Evolutionary conservation across 2,329 filamentous ascomycete genomes (phyloP), one percentile per base, ranked within the genome.

Genomic region (Sarocladiaceae sp.): DNA sequence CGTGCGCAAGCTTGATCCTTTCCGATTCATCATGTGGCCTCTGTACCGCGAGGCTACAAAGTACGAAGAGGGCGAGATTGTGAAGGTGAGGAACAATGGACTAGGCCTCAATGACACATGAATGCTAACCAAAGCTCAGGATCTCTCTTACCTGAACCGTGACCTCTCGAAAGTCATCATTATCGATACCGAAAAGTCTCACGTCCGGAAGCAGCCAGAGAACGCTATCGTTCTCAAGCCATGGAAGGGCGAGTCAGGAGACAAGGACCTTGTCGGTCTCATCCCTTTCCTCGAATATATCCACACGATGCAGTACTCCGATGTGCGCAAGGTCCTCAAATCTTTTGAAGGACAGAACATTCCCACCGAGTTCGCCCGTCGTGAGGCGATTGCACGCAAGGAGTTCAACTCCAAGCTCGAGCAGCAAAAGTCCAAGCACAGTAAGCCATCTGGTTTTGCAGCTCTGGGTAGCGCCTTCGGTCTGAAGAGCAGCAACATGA

Each of bases 251-350:
- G 81, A 95, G 59, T 71, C 84, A 44, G 82, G 85, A 61, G 93
- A 99, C 69, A 90, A 85, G 65, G 89, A 90, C 44, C 86, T 99
- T 11, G 88, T 99, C 20, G 82, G 85, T 3, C 76, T 97, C 47
- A 96, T 99, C 54, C 94, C 94, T 12, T 97, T 99, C 83, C 84
- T 99, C 56, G 94, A 99, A 73, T 97, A 97, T 71, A 83, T 99
- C 58, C 90, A 91, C 59, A 94, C 91, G 18, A 96, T 97, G 88
- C 87, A 91, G 58, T 89, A 90, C 61, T 78, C 84, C 50, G 94
- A 99, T 63, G 88, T 95, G 13, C 88, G 94, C 59, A 84, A 88
- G 62, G 86, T 94, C 3, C 72, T 97, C 66, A 90, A 88, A 72
- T 92, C 88, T 0, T 96, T 96, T 62, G 84, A 96, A 52, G 92